Base-by-base conservation (phyloP, 805 yeast genomes). In the Candida methanosorbosa region DNA sequence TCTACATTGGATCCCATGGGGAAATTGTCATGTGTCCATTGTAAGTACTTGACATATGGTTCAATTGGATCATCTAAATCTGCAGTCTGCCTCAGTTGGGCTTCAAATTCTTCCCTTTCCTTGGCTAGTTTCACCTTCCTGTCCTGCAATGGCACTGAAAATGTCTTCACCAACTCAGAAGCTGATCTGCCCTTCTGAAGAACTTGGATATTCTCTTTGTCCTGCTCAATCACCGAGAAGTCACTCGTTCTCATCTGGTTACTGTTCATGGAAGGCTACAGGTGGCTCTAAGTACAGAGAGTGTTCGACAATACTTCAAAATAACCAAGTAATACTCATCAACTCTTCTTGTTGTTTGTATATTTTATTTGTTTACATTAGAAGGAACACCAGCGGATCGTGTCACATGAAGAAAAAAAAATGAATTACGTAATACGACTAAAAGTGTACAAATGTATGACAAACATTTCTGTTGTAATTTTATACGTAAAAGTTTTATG, bases 11-110 rank as follows among this genome's bases (percentile, higher is more conserved):
- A 64, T 0, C 69, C 94, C 27, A 77, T 75, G 0, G 88, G 84
- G 47, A 57, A 78, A 42, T 61, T 70, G 23, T 67, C 66, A 38
- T 70, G 75, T 9, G 75, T 70, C 94, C 95, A 86, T n/a, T 64
- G 52, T 11, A 87, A 63, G 46, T 84, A 87, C 15, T 78, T 79
- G n/a, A 85, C 42, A 54, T 70, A 86, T 1, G 77, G 72, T 41
- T 82, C 85, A 17, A 87, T 52, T 0, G 96, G 96, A 53, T 88
- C 96, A 57, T 87, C 95, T 28, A 76, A 53, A 13, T 78, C 85
- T 2, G 63, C 14, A 3, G 40, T 38, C 0, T 52, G 62, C 9
- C 51, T 50, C 12, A 87, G 49, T n/a, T 53, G 57, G 3, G 48
- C 46, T 48, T 83, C 94, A 41, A 70, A 68, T 26, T 51, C 49